Base-by-base conservation (phyloP, 2,329 filamentous ascomycete species). In the Periglandula ipomoeae region DNA sequence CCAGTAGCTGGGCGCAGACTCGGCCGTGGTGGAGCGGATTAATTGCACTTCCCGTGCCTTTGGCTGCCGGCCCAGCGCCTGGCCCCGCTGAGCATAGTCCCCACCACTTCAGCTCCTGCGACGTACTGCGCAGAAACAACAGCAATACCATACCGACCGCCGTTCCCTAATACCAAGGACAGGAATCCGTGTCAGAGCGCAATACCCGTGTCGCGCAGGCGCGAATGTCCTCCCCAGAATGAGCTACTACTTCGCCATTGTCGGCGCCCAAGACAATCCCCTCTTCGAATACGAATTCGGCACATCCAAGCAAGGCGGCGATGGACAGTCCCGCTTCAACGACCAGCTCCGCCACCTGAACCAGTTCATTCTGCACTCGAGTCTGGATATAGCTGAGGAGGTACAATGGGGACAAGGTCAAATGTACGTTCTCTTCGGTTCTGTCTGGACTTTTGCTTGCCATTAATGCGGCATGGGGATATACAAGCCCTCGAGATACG, bases 221-320 rank as follows among this genome's bases (percentile, higher is more conserved):
- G 48, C 48, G 11, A 45, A 41, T 41, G 26, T 17, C 37, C 27
- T 24, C 11, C 24, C 50, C 55, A 74, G 58, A 55, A 97, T 97
- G 93, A 96, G 90, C 52, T 98, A 97, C 77, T 96, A 96, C 74
- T 97, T 98, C 71, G 87, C 87, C 63, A 95, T 98, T 58, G 82
- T 98, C 66, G 93, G 90, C 63, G 94, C 89, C 20, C 87, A 89
- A 60, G 93, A 98, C 73, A 94, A 91, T 64, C 91, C 93, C 30
- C 80, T 98, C 57, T 98, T 97, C 72, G 91, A 95, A 71, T 82
- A 94, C 69, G 90, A 95, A 64, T 98, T 98, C 66, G 93, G 93
- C 60, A 96, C 91, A 35, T 95, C 89, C 37, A 96, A 96, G 69
- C 85, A 89, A 59, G 90, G 91, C 70, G 91, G 91, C 64, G 93